phyloP scores from a whole-genome alignment of 805 yeast species.

The Limtongia smithiae region DNA sequence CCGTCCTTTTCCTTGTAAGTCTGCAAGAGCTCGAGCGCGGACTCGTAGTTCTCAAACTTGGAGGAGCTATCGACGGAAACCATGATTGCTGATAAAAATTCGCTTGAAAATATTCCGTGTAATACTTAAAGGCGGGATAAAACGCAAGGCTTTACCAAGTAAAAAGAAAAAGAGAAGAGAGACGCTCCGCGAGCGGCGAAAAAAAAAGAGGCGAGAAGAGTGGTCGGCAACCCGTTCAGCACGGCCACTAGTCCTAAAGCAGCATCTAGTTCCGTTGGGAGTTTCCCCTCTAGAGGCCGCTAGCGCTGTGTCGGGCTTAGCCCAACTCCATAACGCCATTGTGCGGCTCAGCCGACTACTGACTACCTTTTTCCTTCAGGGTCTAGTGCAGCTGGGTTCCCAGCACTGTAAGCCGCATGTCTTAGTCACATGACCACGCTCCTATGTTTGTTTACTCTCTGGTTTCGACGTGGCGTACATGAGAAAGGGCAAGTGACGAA shows the following conservation, averaged over 20 bases:
- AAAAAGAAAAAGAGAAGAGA: constrained; percentile 7
- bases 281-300: not conserved
- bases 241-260: no score
- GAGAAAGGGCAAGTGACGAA: no score
- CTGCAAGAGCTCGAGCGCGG: constrained; percentile 64
- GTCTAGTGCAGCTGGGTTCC: no score
- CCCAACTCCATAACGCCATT: no score
- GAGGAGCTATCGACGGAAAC: constrained; percentile 19
- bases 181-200: no score
- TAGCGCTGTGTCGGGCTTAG: no score
- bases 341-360: no score
- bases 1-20: constrained; percentile 77
- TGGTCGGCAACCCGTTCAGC: not conserved
- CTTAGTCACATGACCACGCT: not conserved
- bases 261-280: not conserved
- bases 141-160: constrained; percentile 18
- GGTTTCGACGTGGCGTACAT: no score
- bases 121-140: constrained; percentile 8
- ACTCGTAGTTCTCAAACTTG: constrained; percentile 21
- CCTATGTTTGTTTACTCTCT: no score
- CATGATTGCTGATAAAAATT: no score
- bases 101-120: no score
- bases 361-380: no score
- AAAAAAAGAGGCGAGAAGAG: not conserved
- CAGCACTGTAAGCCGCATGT: not conserved